Evolutionary conservation across 192 early-diverging fungal genomes (phyloP).

Genomic region (Backusella tarrabulga): DNA sequence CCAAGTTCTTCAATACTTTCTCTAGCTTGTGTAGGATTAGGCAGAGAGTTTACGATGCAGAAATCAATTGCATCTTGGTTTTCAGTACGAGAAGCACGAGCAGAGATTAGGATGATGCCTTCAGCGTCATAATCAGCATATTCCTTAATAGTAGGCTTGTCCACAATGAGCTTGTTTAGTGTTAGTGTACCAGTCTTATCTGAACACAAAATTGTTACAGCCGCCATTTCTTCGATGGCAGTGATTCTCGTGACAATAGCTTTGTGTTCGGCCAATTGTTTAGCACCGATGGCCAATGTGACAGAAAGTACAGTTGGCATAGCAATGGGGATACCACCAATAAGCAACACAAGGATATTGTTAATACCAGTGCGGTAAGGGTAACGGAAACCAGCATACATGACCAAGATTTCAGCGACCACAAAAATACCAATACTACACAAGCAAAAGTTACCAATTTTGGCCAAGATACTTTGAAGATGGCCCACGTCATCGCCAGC

Average conservation of each 20-base stretch:
- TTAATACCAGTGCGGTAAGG: constrained; percentile 74
- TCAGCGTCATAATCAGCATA: constrained; percentile 64
- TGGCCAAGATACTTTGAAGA: constrained; percentile 70
- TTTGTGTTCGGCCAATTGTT: constrained; percentile 80
- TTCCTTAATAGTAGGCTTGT: constrained; percentile 64
- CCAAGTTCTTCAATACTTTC: constrained; percentile 64
- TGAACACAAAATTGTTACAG: constrained; percentile 82
- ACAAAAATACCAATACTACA: constrained; percentile 71
- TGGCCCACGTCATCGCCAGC: constrained; percentile 73
- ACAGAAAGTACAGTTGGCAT: constrained; percentile 80
- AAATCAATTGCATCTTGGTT: constrained; percentile 83
- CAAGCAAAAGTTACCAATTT: constrained; percentile 79
- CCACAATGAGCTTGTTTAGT: constrained; percentile 78
- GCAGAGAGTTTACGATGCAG: constrained; percentile 66
- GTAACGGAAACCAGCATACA: constrained; percentile 69
- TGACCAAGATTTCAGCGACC: constrained; percentile 66
- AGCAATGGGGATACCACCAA: constrained; percentile 82
- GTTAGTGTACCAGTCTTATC: constrained; percentile 98
- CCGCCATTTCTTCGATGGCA: constrained; percentile 80
- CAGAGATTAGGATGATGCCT: constrained; percentile 63
- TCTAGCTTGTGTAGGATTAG: constrained; percentile 55
- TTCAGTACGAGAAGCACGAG: constrained; percentile 74
- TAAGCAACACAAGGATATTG: constrained; percentile 76
- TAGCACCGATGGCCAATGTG: constrained; percentile 78
- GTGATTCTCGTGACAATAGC: constrained; percentile 80